phyloP scores from a whole-genome alignment of 345 rosid species.

The Pugionium cornutum region DNA sequence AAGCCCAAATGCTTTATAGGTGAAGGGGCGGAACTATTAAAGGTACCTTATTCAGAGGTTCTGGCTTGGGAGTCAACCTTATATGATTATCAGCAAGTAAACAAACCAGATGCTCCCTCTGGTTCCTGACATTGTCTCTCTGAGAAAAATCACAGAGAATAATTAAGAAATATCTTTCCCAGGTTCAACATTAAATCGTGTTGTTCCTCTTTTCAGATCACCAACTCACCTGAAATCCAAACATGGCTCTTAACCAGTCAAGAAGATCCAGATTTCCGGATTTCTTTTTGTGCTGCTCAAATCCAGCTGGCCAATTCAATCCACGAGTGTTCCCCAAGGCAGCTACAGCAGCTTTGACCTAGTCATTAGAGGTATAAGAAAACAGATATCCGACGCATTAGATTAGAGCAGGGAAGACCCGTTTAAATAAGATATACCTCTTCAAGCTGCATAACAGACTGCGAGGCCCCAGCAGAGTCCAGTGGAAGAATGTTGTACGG shows the following conservation, averaged over 20 bases:
- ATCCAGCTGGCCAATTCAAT: slow-evolving; percentile 80
- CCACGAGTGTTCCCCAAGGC: slow-evolving; percentile 87
- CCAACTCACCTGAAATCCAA: slow-evolving; percentile 87
- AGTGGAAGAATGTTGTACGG: slow-evolving; percentile 97
- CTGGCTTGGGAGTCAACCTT: slow-evolving; percentile 85
- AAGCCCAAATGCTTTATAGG: background rate
- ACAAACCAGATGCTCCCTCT: slow-evolving; percentile 92
- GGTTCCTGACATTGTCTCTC: slow-evolving; percentile 94
- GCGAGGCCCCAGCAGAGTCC: slow-evolving; percentile 94
- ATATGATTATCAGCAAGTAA: slow-evolving; percentile 82
- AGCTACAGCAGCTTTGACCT: slow-evolving; percentile 97
- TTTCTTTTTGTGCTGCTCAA: slow-evolving; percentile 86
- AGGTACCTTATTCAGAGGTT: slow-evolving; percentile 85
- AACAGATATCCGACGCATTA: slow-evolving; percentile 7
- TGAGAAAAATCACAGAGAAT: slow-evolving; percentile 43
- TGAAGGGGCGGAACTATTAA: slow-evolving; percentile 11
- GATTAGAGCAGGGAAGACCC: background rate
- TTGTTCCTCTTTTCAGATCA: slow-evolving; percentile 18
- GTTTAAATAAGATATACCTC: slow-evolving; percentile 53
- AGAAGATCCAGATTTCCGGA: slow-evolving; percentile 86
- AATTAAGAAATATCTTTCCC: slow-evolving; percentile 22
- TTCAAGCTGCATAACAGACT: slow-evolving; percentile 91
- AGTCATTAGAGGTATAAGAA: slow-evolving; percentile 36
- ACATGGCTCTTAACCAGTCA: slow-evolving; percentile 97
- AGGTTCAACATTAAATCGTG: slow-evolving; percentile 9